Percentiles rank a stretch among this genome's conserved stretches.
These are phyloP conservation scores for Hanseniaspora valbyensis DNA, from an alignment of 805 yeast species.

Conservation along the genomic window DNA sequence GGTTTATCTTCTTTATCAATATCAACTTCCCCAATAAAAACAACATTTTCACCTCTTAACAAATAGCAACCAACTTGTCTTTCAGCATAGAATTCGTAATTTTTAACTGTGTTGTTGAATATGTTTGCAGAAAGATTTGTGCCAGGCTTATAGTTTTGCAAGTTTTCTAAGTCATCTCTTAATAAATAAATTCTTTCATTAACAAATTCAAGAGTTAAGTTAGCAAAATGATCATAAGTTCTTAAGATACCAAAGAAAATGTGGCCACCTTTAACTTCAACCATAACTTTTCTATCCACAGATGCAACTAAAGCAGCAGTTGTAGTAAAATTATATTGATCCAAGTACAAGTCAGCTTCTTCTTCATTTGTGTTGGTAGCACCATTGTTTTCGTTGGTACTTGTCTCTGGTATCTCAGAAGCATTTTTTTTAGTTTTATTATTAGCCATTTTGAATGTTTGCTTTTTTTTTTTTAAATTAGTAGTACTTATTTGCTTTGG, in stretches of 20 bases:
- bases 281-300: slow-evolving; percentile 71
- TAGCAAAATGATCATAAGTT: slow-evolving; percentile 91
- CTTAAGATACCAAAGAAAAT: slow-evolving; percentile 78
- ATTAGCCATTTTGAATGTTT: not conserved
- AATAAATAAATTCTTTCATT: slow-evolving; percentile 68
- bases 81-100: slow-evolving; percentile 47
- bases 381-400: not conserved
- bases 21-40: slow-evolving; percentile 86
- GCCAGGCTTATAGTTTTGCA: not conserved
- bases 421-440: not conserved
- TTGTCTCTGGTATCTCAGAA: not conserved
- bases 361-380: slow-evolving; percentile 27
- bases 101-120: slow-evolving; percentile 1
- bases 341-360: slow-evolving; percentile 53
- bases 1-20: slow-evolving; percentile 74
- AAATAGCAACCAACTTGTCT: slow-evolving; percentile 67
- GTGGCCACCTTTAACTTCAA: slow-evolving; percentile 80
- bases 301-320: slow-evolving; percentile 86
- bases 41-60: slow-evolving; percentile 93
- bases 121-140: slow-evolving; percentile 19
- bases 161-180: slow-evolving; percentile 29
- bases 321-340: slow-evolving; percentile 73
- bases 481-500: too few relatives aligned
- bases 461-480: not conserved
- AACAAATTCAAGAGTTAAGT: slow-evolving; percentile 83